These are phyloP conservation scores for Maudiozyma bulderi DNA, from an alignment of 805 yeast genomes.

Conservation along the genomic window DNA sequence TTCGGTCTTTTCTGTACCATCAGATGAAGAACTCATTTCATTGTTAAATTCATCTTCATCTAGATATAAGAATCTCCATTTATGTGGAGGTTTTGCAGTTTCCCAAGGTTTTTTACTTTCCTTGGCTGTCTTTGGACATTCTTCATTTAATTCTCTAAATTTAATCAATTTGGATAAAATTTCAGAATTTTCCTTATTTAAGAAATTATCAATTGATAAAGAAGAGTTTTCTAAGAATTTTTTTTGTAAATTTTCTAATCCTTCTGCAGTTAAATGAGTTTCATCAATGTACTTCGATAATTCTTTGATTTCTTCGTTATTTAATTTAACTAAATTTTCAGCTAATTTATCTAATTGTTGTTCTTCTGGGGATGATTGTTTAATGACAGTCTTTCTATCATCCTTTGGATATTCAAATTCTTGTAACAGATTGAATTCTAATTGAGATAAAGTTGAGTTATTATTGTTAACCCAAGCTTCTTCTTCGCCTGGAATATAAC, in stretches of 20 bases:
- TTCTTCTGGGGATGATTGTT: not conserved
- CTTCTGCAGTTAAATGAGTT: constrained; percentile 33
- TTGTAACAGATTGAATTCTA: constrained; percentile 65
- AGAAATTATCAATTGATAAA: constrained; percentile 53
- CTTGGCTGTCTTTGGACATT: constrained; percentile 45
- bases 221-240: constrained; percentile 60
- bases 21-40: constrained; percentile 6
- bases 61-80: constrained; percentile 58
- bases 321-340: constrained; percentile 16
- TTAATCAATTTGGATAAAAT: constrained; percentile 41
- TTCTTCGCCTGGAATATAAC: constrained; percentile 74
- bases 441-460: constrained; percentile 68
- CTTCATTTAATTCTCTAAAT: constrained; percentile 48
- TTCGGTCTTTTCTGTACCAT: constrained; percentile 14
- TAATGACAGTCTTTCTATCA: constrained; percentile 24
- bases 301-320: constrained; percentile 38
- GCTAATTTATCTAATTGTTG: constrained; percentile 1
- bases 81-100: constrained; percentile 87
- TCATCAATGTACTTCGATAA: constrained; percentile 49
- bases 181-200: constrained; percentile 46
- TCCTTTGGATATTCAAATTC: constrained; percentile 78
- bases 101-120: constrained; percentile 75
- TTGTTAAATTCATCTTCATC: constrained; percentile 17
- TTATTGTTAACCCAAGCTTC: constrained; percentile 50
- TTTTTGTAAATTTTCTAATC: constrained; percentile 36